Conservation (phyloP, 208 protist genomes). For the Angomonas ambiguus region DNA sequence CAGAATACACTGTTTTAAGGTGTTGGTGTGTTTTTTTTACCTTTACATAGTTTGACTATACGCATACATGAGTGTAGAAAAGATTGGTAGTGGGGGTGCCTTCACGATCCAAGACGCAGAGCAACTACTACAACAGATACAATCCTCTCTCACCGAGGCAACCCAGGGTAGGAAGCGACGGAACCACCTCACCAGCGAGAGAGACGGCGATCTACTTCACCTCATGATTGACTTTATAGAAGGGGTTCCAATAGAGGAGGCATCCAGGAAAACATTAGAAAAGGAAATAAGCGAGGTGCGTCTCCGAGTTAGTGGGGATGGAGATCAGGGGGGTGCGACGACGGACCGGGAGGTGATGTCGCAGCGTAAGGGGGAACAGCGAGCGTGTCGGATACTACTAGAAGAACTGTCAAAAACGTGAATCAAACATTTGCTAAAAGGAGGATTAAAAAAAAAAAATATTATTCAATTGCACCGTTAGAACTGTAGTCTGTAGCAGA, state of each 20-base stretch:
- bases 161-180: conserved; percentile 22
- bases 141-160: conserved; percentile 45
- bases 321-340: neutral
- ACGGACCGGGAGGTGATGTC: neutral
- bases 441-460: conserved; percentile 5
- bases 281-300: too few species aligned
- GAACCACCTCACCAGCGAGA: too few species aligned
- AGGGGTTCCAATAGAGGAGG: neutral
- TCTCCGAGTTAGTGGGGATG: neutral
- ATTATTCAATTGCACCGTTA: neutral
- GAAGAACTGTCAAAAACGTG: neutral
- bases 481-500: neutral
- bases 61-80: neutral
- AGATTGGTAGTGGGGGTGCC: neutral
- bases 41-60: neutral
- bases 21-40: too few species aligned
- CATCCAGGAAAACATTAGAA: neutral
- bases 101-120: conserved; percentile 23
- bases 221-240: neutral
- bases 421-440: neutral
- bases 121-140: conserved; percentile 34
- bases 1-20: too few species aligned
- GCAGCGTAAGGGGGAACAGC: conserved; percentile 3
- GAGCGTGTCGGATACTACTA: neutral
- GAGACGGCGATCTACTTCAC: neutral